phyloP scores from a whole-genome alignment of 371 early-diverging fungal genomes.

The Lichtheimia hyalospora region DNA sequence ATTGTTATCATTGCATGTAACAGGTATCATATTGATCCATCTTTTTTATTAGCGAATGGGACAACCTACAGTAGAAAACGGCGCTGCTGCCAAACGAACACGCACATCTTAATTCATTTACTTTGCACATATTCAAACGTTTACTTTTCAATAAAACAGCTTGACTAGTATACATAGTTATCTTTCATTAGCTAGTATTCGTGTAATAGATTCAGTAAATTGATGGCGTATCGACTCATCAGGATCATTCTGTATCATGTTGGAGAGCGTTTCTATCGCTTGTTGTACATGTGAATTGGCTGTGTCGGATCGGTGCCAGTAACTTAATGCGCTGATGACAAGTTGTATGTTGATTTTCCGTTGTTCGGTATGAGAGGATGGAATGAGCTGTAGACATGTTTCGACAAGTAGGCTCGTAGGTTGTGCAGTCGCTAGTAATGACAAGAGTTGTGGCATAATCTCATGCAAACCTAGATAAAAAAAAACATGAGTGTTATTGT shows the following conservation, averaged over 20 bases:
- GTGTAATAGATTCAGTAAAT: too few relatives aligned
- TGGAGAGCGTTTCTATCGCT: background rate
- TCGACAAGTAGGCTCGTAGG: constrained; percentile 23
- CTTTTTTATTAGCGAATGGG: too few relatives aligned
- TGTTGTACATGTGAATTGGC: background rate
- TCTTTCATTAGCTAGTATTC: too few relatives aligned
- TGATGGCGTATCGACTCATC: too few relatives aligned
- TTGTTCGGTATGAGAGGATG: background rate
- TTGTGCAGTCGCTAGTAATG: constrained; percentile 16
- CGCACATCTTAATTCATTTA: background rate
- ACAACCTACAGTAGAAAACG: background rate
- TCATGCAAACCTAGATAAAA: constrained; percentile 5
- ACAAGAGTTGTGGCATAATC: constrained; percentile 20
- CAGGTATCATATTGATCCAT: too few relatives aligned
- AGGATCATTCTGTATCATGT: background rate
- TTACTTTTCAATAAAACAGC: too few relatives aligned
- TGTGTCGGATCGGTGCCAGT: background rate
- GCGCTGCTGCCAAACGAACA: constrained; percentile 3
- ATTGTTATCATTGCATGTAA: too few relatives aligned
- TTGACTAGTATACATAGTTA: too few relatives aligned
- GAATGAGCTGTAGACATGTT: constrained; percentile 15
- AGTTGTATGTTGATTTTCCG: constrained; percentile 1
- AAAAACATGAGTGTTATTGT: background rate
- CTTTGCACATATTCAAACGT: background rate
- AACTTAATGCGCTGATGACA: constrained; percentile 2